These are phyloP conservation scores for Geosmithia putterillii DNA, from an alignment of 2,329 filamentous ascomycete species.

Conservation along the genomic window DNA sequence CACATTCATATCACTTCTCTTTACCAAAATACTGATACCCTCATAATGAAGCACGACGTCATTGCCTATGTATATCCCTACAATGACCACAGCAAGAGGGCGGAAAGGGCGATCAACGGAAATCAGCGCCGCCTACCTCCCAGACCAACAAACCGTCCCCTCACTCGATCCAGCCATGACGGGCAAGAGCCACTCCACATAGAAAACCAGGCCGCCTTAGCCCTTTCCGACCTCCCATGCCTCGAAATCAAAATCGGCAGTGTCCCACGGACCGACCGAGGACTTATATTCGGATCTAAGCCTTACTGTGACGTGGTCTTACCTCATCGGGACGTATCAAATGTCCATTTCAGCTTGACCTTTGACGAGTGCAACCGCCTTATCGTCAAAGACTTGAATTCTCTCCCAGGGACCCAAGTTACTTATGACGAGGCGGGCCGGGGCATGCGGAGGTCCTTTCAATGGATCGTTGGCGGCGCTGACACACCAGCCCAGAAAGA, in stretches of 20 bases:
- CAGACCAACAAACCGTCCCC: not conserved
- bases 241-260: constrained; percentile 7
- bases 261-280: constrained; percentile 4
- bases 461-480: constrained; percentile 11
- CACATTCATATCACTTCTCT: too few species aligned
- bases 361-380: constrained; percentile 8
- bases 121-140: not conserved
- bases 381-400: constrained; percentile 10
- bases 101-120: not conserved
- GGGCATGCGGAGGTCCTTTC: constrained; percentile 8
- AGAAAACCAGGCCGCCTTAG: not conserved
- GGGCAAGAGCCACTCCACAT: not conserved
- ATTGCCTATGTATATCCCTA: not conserved
- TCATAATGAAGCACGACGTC: not conserved
- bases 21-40: too few species aligned
- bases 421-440: constrained; percentile 8
- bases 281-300: constrained; percentile 8
- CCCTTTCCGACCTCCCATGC: not conserved
- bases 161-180: not conserved
- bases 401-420: constrained; percentile 9
- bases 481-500: not conserved
- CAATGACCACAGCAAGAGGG: not conserved
- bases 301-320: constrained; percentile 7
- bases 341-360: constrained; percentile 8
- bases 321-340: constrained; percentile 3